Evolutionary conservation across 495 filamentous ascomycete genomes (phyloP).

Genomic region (Trichoderma virens): DNA sequence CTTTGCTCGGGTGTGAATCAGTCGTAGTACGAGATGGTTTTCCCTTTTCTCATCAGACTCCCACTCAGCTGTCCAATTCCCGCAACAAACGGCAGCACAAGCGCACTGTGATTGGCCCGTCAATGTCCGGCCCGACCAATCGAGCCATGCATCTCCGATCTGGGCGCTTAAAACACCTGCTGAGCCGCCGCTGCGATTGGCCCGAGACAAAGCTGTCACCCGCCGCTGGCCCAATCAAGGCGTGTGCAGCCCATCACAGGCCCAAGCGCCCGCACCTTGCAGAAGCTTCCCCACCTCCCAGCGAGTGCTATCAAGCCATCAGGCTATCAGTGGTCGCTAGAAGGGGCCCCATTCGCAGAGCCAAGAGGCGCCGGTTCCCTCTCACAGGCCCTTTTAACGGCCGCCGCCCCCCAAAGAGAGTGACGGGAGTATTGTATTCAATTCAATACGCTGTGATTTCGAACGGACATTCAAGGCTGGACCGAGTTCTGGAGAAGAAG

Average conservation of each 20-base stretch:
- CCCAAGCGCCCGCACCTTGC: conserved; percentile 3
- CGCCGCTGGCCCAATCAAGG: neutral
- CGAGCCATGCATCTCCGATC: neutral
- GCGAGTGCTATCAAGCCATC: neutral
- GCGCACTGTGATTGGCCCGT: neutral
- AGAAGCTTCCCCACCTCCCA: neutral
- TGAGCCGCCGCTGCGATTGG: neutral
- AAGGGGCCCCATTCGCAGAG: neutral
- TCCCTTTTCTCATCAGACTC: too few species aligned
- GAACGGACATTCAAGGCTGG: too few species aligned
- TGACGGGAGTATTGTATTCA: neutral
- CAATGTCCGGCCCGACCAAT: neutral
- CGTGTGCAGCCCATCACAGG: neutral
- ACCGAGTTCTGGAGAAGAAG: too few species aligned
- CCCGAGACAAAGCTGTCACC: neutral
- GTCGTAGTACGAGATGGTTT: too few species aligned
- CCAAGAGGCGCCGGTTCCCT: neutral
- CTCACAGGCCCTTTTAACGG: neutral
- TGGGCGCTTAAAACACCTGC: neutral
- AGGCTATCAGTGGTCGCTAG: neutral
- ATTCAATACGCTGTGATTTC: neutral
- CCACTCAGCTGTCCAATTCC: too few species aligned
- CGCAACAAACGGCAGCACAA: too few species aligned
- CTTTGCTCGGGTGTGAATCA: neutral
- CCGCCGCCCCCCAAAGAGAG: neutral